Base-by-base conservation (phyloP, 257 asterid species). In the Solanum tarijense region DNA sequence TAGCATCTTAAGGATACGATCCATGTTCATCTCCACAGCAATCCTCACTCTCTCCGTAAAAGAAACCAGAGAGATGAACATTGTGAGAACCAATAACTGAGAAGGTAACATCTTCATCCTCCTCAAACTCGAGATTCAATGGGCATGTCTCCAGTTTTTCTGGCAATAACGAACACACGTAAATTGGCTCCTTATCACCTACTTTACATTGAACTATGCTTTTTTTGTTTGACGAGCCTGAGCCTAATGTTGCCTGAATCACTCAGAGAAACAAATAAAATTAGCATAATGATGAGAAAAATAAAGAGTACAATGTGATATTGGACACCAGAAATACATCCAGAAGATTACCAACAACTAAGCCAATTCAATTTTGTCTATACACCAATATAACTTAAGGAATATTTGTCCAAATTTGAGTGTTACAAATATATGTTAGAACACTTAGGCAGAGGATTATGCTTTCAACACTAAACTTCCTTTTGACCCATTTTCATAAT, bases 11-110 rank as follows among this genome's bases (percentile, higher is more conserved):
- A 93, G 98, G 96, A 95, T 96, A 96, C 98, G 90, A 90, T 62
- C 88, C 93, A 84, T 88, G 88, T 46, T 60, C 94, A 71, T 92
- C 92, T 83, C 73, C 95, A 20, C 72, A 35, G 27, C 75, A 9
- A 86, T 89, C 98, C 38, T 90, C 93, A n/a, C 82, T 41, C 14
- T 90, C 96, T 36, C 94, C 93, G 46, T 88, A 93, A 89, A 93
- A 97, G 93, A 95, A 97, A 66, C 99, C 99, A 82, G 98, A 93
- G n/a, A 97, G 94, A 92, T 97, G 98, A 86, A 97, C 93, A n/a
- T 91, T 91, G 86, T 93, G 93, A 83, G 94, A 88, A 43, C 99
- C 99, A 87, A 88, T n/a, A 76, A 94, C 93, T 1, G 96, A 91
- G 90, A 97, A 97, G 21, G 93, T 91, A 71, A 95, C 99, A 14